phyloP scores from a whole-genome alignment of 139 green algal genomes.

The Picochlorum sp. region DNA sequence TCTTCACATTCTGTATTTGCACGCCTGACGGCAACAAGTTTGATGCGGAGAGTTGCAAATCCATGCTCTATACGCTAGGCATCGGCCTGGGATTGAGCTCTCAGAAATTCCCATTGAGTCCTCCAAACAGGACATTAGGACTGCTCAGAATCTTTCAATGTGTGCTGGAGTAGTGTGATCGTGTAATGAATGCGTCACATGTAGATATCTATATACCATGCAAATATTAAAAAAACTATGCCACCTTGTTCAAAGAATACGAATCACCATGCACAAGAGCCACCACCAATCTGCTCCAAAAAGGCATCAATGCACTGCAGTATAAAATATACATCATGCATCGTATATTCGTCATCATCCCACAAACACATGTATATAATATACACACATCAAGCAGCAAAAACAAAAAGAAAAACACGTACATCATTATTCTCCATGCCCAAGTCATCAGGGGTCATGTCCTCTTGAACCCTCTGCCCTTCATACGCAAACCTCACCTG shows the following conservation, averaged over 20 bases:
- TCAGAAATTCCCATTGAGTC: constrained; percentile 19
- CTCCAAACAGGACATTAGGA: not conserved
- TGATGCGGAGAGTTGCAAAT: constrained; percentile 13
- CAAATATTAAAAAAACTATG: too few relatives aligned
- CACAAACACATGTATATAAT: not conserved
- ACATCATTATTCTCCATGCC: constrained; percentile 15
- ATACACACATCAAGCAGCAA: not conserved
- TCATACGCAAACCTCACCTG: constrained; percentile 34
- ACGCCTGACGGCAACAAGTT: constrained; percentile 33
- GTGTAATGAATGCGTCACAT: too few relatives aligned
- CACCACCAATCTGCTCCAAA: constrained; percentile 30
- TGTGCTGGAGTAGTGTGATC: not conserved
- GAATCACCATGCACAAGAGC: not conserved
- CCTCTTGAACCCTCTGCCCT: constrained; percentile 4
- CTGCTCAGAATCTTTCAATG: not conserved
- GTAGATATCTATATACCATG: too few relatives aligned
- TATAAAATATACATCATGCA: not conserved
- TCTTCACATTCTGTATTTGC: constrained; percentile 40
- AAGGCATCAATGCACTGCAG: constrained; percentile 27
- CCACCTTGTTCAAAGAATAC: too few relatives aligned
- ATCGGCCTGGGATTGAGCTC: constrained; percentile 26
- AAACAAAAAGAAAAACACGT: not conserved
- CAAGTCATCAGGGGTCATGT: constrained; percentile 7
- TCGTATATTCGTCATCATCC: too few relatives aligned
- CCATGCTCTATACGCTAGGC: constrained; percentile 35